phyloP scores from a whole-genome alignment of 257 asterid genomes.

The Leptodermis oblonga region DNA sequence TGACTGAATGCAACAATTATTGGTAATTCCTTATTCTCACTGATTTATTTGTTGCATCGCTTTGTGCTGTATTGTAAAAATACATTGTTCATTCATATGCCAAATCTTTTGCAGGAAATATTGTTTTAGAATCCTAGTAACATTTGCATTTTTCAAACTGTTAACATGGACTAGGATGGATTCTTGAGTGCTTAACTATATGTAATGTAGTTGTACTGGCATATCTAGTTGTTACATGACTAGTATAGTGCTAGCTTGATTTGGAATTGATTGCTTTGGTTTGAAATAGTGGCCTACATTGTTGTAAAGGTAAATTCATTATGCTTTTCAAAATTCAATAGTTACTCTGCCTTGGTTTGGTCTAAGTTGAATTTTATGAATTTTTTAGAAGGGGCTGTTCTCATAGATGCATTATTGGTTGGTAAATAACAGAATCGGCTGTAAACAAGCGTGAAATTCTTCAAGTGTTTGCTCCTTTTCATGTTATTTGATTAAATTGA shows the following conservation, averaged over 20 bases:
- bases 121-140: not conserved
- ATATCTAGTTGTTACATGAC: not conserved
- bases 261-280: not conserved
- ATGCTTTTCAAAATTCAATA: not conserved
- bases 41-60: not conserved
- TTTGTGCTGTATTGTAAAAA: not conserved
- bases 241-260: not conserved
- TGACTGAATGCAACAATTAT: not conserved
- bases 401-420: not conserved
- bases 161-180: not conserved
- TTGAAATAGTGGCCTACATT: not conserved
- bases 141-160: not conserved
- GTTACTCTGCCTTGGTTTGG: not conserved
- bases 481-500: not conserved
- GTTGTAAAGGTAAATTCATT: not conserved
- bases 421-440: not conserved
- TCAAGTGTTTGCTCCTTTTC: not conserved
- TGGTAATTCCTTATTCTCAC: slow-evolving; percentile 5
- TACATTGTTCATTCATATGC: not conserved
- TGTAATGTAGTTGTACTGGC: not conserved
- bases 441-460: not conserved
- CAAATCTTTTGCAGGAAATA: not conserved
- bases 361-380: not conserved
- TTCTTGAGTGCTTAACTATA: not conserved
- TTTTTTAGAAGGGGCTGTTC: not conserved